phyloP scores from a whole-genome alignment of 352 stramenopile genomes.

The Pythium sp. region DNA sequence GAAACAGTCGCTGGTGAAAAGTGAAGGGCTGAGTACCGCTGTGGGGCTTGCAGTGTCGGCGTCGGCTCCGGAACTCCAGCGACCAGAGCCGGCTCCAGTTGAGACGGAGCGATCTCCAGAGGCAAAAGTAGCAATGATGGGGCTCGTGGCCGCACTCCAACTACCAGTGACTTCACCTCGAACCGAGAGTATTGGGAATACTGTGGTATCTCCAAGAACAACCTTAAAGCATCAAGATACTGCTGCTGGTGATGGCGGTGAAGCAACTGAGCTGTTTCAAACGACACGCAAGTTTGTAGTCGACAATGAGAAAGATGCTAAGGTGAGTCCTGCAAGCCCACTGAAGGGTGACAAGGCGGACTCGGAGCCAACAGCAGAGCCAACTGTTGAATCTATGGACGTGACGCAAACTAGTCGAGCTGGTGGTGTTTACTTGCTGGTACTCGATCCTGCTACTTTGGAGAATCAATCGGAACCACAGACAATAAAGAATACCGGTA shows the following conservation, averaged over 20 bases:
- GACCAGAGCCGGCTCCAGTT: background rate
- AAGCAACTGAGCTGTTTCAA: constrained; percentile 3
- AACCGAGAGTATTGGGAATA: background rate
- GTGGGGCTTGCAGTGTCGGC: background rate
- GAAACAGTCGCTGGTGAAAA: background rate
- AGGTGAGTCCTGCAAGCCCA: background rate
- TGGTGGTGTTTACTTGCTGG: background rate
- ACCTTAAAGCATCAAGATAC: no score
- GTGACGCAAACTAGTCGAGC: background rate
- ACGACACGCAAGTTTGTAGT: constrained; percentile 8
- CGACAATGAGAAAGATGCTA: background rate
- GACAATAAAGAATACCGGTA: background rate
- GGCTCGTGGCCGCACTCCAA: background rate
- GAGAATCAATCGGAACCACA: background rate
- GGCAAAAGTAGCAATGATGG: no score
- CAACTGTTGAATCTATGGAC: background rate
- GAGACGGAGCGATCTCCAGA: background rate
- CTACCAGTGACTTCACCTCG: background rate
- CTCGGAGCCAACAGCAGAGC: background rate
- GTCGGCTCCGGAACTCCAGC: constrained; percentile 11
- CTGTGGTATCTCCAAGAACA: background rate
- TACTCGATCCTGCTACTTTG: background rate
- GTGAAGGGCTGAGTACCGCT: background rate
- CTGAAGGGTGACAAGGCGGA: background rate
- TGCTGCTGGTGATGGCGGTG: background rate